Base-by-base conservation (phyloP, 805 yeast genomes). In the Wickerhamiella kurtzmanii region DNA sequence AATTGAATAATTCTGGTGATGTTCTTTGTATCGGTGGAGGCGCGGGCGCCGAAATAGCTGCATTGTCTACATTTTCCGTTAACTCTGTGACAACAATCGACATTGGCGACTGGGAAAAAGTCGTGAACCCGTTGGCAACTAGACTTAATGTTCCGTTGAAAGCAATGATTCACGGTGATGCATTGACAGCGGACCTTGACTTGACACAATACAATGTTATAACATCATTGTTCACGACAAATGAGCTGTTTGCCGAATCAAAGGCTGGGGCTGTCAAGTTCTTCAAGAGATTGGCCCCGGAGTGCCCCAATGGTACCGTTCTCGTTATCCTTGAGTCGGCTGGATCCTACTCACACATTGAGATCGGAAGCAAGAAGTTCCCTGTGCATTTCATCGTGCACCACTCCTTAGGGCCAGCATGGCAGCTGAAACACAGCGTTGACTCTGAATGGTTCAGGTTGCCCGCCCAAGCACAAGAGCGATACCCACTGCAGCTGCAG, bases 401-500 rank as follows among this genome's bases (percentile, higher is more conserved):
- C 57, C 82, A 80, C 35, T 69, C 84, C 1, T 64, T 86, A 32
- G 68, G 77, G 21, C 83, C 84, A 2, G 64, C 44, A 2, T 86
- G 95, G 95, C 77, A 74, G 42, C 60, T 80, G 3, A 67, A 82
- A 0, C 72, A 72, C 2, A 70, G 75, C 49, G 75, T 78, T 46
- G 95, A 86, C 54, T 80, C 92, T 46, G 73, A 80, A 51, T 86
- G 95, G 95, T 86, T 77, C 63, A 69, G 95, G 55, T 62, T 73
- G 40, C 74, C 69, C 3, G 13, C 35, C 15, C 43, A 25, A 2
- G 17, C 35, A 17, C 64, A 67, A 16, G 71, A 70, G 13, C 64
- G 72, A 11, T 86, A 84, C 54, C 73, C 74, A 2, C 65, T 83
- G 64, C 82, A 82, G 55, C 63, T 86, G 50, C 95, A 86, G 59